Base-by-base conservation (phyloP, 129 eudicot genomes). In the Chrysanthemum makinoi region DNA sequence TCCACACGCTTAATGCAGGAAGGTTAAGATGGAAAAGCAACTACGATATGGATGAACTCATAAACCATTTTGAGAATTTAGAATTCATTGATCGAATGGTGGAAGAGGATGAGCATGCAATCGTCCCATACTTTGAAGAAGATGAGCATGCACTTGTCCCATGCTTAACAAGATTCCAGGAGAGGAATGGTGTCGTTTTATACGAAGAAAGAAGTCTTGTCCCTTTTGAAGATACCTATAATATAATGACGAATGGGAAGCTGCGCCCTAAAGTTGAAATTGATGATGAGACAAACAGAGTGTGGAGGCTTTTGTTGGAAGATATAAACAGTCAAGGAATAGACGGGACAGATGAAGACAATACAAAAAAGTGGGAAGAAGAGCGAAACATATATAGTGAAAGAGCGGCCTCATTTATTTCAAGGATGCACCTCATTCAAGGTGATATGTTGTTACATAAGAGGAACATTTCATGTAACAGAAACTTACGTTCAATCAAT, bases 341-440 rank as follows among this genome's bases (percentile, higher is more conserved):
- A 30, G 87, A 95, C 70, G 99, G 99, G 52, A 88, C 85, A 54
- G 87, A 95, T 80, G 95, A 95, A 66, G 94, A 90, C 66, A 88
- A 90, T 62, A 80, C 79, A 74, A 95, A 86, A 84, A 80, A 88
- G 96, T 95, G 99, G 99, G 97, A 95, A 68, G 93, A 88, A 69
- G 97, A 95, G 77, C 74, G 99, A 65, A 81, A 79, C 61, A 85
- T 90, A n/a, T 95, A 90, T 64, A 72, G 75, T 52, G 97, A 91
- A 58, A 77, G 99, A 71, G 94, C 95, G 44, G 88, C 84, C 72
- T 90, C 97, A 47, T 95, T 95, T 59, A 90, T 95, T 22, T 96
- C 97, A 59, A 89, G 99, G 72, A 95, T 95, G 99, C 99, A 84
- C 75, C 97, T 95, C 30, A 88, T 95, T 44, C 99, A 86, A 90